Percentiles rank a stretch among this genome's conserved stretches.
These are phyloP conservation scores for Ceratorhiza oryzae-sativae DNA, from an alignment of 1,284 basidiomycete genomes.

Conservation along the genomic window DNA sequence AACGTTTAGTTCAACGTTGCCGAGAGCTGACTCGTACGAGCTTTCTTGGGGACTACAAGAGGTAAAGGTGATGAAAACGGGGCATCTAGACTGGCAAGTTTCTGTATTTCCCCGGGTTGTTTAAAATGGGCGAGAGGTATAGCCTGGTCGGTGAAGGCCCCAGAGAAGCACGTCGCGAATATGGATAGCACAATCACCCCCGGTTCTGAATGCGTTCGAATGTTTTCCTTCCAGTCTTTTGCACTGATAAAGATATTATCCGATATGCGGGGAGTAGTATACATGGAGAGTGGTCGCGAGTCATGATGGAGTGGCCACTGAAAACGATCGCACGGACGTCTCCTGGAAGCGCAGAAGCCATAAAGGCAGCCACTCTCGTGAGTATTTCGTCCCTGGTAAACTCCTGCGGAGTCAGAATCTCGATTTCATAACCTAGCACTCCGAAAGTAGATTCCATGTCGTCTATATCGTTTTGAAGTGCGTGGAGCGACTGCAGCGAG, in stretches of 20 bases:
- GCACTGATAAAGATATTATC: background rate
- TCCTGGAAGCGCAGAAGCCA: background rate
- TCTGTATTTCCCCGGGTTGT: too few relatives aligned
- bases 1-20: too few relatives aligned
- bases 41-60: background rate
- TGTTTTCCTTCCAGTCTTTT: background rate
- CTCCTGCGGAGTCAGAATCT: background rate
- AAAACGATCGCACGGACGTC: constrained; percentile 5
- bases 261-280: background rate
- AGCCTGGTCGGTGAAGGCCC: background rate
- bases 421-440: background rate
- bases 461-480: background rate
- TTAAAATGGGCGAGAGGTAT: too few relatives aligned
- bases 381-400: background rate
- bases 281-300: background rate
- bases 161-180: constrained; percentile 17
- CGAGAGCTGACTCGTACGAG: too few relatives aligned
- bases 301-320: background rate
- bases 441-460: background rate
- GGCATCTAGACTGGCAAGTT: too few relatives aligned
- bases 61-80: background rate
- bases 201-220: background rate
- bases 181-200: constrained; percentile 26
- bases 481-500: too few relatives aligned
- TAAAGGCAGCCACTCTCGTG: background rate